Evolutionary conservation across 2,329 filamentous ascomycete genomes (phyloP), one percentile per base, ranked within the genome.

Genomic region (Nemania serpens): DNA sequence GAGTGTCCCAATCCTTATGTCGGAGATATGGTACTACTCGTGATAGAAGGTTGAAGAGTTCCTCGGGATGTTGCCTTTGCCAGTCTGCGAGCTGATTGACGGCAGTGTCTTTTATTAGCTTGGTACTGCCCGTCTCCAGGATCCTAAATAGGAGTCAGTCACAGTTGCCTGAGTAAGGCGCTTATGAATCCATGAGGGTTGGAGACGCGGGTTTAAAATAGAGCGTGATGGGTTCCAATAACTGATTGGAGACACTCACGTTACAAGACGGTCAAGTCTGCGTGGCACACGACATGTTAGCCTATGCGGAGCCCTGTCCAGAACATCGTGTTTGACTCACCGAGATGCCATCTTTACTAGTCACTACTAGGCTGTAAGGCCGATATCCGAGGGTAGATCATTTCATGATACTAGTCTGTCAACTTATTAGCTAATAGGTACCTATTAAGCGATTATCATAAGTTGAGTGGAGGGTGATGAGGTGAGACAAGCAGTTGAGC

Each of bases 71-170:
- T 75, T 95, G 91, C 75, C 97, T 98, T 78, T 99, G 96, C 76
- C 97, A 95, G 78, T 99, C 95, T 64, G 93, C 95, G 65, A 99
- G 84, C 78, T 99, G 95, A 73, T 96, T 93, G 64, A 96, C 95
- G 64, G 95, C 96, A 65, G 95, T 99, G 74, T 97, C 96, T 69
- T 96, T 89, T 74, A 99, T 98, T 68, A 99, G 83, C 74, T 90
- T 89, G 62, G 95, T 99, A 79, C 94, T 98, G 70, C 95, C 95
- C 59, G 95, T 98, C 83, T 99, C 95, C 70, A 99, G 88, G 75
- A 99, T 87, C 67, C 93, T 97, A 76, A 52, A 33, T 13, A 7
- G 12, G 18, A 39, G 58, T 63, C 29, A 66, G 59, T 36, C 18
- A 39, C 29, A 41, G 12, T 37, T 13, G 22, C 39, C 22, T 15